Evolutionary conservation across 1,284 basidiomycete genomes (phyloP).

Genomic region (Cutaneotrichosporon sp.): DNA sequence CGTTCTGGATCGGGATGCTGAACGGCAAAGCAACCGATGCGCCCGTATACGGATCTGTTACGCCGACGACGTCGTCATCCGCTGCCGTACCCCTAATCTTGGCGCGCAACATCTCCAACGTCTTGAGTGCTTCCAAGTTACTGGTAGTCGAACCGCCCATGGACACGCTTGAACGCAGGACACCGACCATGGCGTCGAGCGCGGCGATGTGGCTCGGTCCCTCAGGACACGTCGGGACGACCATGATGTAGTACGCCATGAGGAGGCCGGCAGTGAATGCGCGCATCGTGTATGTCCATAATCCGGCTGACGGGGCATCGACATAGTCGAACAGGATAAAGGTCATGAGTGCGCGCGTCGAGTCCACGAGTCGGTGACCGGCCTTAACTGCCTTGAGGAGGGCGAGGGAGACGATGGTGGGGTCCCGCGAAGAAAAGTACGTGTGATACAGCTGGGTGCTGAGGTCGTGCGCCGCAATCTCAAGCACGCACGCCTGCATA

Average conservation of each 20-base stretch:
- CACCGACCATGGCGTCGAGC: slow-evolving; percentile 38
- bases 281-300: slow-evolving; percentile 15
- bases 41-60: slow-evolving; percentile 6
- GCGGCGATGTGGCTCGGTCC: slow-evolving; percentile 33
- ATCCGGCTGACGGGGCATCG: slow-evolving; percentile 11
- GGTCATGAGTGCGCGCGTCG: slow-evolving; percentile 2
- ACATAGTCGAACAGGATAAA: slow-evolving; percentile 10
- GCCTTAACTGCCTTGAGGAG: slow-evolving; percentile 6
- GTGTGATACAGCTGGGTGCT: slow-evolving; percentile 7
- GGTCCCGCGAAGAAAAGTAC: slow-evolving; percentile 10
- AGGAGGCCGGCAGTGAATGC: slow-evolving; percentile 23
- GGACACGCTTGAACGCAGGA: not conserved
- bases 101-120: slow-evolving; percentile 27
- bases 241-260: slow-evolving; percentile 43
- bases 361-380: slow-evolving; percentile 2
- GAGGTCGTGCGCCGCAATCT: slow-evolving; percentile 13
- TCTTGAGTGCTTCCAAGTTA: slow-evolving; percentile 27
- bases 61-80: slow-evolving; percentile 6
- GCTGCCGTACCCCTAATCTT: slow-evolving; percentile 5
- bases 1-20: slow-evolving; percentile 6
- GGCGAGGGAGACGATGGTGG: not conserved
- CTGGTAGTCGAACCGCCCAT: slow-evolving; percentile 10
- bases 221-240: slow-evolving; percentile 40
- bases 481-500: slow-evolving; percentile 40
- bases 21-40: slow-evolving; percentile 1